Evolutionary conservation across 805 yeast species (phyloP), one percentile per base, ranked within the genome.

Genomic region (Metschnikowia baotianmanensis): DNA sequence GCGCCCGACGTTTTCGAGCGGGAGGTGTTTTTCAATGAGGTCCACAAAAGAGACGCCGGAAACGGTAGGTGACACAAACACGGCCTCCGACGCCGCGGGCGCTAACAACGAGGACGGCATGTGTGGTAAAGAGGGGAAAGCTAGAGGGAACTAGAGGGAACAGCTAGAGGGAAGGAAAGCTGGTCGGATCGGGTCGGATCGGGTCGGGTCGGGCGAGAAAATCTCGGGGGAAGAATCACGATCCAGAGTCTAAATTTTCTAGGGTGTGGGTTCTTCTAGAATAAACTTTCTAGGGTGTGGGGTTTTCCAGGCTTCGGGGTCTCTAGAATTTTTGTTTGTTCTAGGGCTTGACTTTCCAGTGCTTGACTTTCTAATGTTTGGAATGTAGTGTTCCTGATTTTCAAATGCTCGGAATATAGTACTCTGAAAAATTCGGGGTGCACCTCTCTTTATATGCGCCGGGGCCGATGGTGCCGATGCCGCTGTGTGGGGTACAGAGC

Each of bases 31-130:
- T 13, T 31, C 27, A 10, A 57, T 17, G 31, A 53, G 7, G 8
- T 54, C 47, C 17, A 29, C 23, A 38, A 31, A 44, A 12, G 47
- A 19, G 9, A 35, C 37, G 22, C 48, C 47, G 16, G 41, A 12
- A 4, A 43, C 45, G 10, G 32, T 36, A 16, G 40, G 40, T n/a
- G 39, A 21, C 11, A 36, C 45, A 33, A 58, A 47, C 20, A 57
- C 45, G 28, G 45, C 46, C 12, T 51, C 53, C 7, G 59, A 45
- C 24, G 43, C 46, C 4, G 42, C 47, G 15, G 50, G 46, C 9
- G 56, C 58, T 11, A 40, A 40, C 10, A 42, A 40, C 6, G 38
- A n/a, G 3, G 31, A 21, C 11, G 31, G 26, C 43, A 39, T 39
- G 16, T 15, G 13, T 13, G 23, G n/a, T 13, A 23, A 22, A 12